Conservation (phyloP, 306 rosid genomes). For the Cicer bijugum region DNA sequence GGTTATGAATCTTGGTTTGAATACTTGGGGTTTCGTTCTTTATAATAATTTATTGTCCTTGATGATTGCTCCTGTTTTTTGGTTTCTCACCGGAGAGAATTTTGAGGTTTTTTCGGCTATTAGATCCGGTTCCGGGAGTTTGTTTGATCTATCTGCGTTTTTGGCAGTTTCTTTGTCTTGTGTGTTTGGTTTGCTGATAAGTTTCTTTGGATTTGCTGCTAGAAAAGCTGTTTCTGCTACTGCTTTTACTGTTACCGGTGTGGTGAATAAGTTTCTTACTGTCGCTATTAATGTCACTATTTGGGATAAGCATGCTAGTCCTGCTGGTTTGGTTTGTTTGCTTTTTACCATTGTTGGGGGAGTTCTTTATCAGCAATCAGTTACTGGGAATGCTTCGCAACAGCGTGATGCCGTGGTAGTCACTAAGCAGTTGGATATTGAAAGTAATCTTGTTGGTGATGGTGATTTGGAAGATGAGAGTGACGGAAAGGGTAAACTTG, state of each 20-base stretch:
- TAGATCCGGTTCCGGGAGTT: slow-evolving; percentile 53
- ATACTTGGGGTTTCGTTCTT: slow-evolving; percentile 92
- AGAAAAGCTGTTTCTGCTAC: slow-evolving; percentile 92
- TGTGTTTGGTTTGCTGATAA: slow-evolving; percentile 84
- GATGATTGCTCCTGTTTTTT: slow-evolving; percentile 84
- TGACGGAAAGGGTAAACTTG: slow-evolving; percentile 64
- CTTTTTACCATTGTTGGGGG: slow-evolving; percentile 85
- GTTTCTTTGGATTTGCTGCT: slow-evolving; percentile 96
- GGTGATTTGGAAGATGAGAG: slow-evolving; percentile 50
- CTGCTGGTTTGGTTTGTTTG: slow-evolving; percentile 84
- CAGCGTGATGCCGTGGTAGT: slow-evolving; percentile 51
- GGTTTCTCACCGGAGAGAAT: slow-evolving; percentile 86
- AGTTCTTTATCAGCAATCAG: slow-evolving; percentile 90
- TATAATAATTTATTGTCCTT: slow-evolving; percentile 79
- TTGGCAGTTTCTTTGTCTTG: slow-evolving; percentile 75
- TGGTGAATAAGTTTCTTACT: slow-evolving; percentile 91
- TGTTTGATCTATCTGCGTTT: slow-evolving; percentile 62
- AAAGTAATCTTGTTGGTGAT: slow-evolving; percentile 27
- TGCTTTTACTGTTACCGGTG: slow-evolving; percentile 94
- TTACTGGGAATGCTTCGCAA: slow-evolving; percentile 53
- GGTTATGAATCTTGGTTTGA: slow-evolving; percentile 89
- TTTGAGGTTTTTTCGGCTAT: slow-evolving; percentile 67
- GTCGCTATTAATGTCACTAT: slow-evolving; percentile 86
- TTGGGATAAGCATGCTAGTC: slow-evolving; percentile 98
- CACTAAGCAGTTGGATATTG: slow-evolving; percentile 55